Evolutionary conservation across 805 yeast species (phyloP).

Genomic region (Candida bentonensis): DNA sequence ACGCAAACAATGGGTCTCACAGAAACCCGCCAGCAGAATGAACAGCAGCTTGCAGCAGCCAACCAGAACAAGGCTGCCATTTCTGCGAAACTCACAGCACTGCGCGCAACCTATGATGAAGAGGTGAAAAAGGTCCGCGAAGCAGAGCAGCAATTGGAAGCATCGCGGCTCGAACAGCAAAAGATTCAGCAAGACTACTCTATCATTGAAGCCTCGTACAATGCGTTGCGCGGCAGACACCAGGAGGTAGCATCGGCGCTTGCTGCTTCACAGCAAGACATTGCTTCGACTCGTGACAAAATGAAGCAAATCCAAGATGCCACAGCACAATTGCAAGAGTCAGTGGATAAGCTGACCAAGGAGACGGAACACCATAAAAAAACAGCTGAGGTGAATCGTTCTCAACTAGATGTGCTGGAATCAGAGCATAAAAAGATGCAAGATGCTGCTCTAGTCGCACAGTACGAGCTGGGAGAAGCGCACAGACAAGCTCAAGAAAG

Average conservation of each 20-base stretch:
- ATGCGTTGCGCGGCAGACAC: constrained; percentile 52
- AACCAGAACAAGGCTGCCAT: constrained; percentile 55
- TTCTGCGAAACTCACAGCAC: constrained; percentile 49
- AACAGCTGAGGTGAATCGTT: constrained; percentile 47
- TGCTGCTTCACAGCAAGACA: constrained; percentile 57
- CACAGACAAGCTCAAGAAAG: constrained; percentile 14
- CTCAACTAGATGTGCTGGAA: constrained; percentile 56
- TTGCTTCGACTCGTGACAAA: constrained; percentile 50
- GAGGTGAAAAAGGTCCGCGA: constrained; percentile 66
- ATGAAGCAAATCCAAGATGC: constrained; percentile 56
- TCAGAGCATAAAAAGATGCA: constrained; percentile 32
- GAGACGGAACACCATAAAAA: constrained; percentile 52
- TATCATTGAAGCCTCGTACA: constrained; percentile 63
- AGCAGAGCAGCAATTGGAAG: constrained; percentile 48
- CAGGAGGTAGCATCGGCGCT: constrained; percentile 44
- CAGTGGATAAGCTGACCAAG: constrained; percentile 35
- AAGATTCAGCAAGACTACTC: constrained; percentile 58
- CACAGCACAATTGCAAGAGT: constrained; percentile 42
- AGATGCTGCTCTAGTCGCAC: constrained; percentile 23
- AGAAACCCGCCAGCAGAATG: constrained; percentile 60
- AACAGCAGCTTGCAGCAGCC: constrained; percentile 59
- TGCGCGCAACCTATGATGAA: constrained; percentile 59
- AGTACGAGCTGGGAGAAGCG: constrained; percentile 12
- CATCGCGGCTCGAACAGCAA: constrained; percentile 53
- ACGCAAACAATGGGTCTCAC: constrained; percentile 58